phyloP scores from a whole-genome alignment of 495 filamentous ascomycete genomes.

The Penicillium angulare region DNA sequence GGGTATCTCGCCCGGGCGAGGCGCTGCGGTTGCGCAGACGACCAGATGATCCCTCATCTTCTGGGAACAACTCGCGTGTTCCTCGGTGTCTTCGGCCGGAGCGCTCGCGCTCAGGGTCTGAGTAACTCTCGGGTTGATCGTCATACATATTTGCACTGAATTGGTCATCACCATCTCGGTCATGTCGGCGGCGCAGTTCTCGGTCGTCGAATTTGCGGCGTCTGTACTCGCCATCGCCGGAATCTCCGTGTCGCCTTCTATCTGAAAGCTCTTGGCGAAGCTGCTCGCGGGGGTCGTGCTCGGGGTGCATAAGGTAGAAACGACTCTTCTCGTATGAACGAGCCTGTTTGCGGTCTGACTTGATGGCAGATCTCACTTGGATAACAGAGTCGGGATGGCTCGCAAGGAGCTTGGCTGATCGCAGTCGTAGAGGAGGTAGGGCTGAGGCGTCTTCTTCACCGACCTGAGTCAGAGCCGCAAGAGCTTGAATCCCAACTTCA shows the following conservation, averaged over 20 bases:
- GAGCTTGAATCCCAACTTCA: conserved; percentile 67
- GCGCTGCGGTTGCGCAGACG: conserved; percentile 64
- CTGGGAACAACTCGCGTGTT: conserved; percentile 54
- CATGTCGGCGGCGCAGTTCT: conserved; percentile 52
- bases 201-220: conserved; percentile 56
- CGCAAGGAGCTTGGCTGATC: conserved; percentile 60
- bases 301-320: conserved; percentile 88
- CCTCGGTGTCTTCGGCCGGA: conserved; percentile 26
- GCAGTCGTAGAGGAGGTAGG: conserved; percentile 49
- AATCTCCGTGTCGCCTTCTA: conserved; percentile 51
- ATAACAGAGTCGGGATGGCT: conserved; percentile 67
- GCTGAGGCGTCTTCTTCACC: conserved; percentile 33
- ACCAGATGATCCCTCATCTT: conserved; percentile 31
- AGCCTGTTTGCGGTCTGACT: conserved; percentile 72
- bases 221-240: conserved; percentile 59
- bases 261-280: conserved; percentile 49
- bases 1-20: conserved; percentile 64
- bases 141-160: conserved; percentile 80
- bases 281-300: conserved; percentile 79
- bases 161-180: conserved; percentile 48
- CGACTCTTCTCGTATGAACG: conserved; percentile 77
- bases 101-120: conserved; percentile 30
- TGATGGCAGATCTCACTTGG: conserved; percentile 68
- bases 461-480: conserved; percentile 59
- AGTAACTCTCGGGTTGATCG: conserved; percentile 47